Evolutionary conservation across 169 alveolate species (phyloP), one percentile per base, ranked within the genome.

Genomic region (Plasmodium knowlesi): DNA sequence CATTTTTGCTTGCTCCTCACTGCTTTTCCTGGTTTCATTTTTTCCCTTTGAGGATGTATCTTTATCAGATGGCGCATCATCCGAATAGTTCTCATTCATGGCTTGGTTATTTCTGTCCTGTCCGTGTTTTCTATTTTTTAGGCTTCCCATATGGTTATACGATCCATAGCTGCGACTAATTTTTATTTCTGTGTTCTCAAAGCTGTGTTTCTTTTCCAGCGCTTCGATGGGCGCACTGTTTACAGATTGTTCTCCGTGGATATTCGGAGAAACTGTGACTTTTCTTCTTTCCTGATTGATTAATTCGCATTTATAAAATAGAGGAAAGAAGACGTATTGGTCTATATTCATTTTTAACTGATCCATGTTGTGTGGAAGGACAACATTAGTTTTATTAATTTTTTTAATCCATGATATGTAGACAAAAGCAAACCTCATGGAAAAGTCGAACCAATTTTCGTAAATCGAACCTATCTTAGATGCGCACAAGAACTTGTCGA

Each of bases 401-500:
- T 50, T 91, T 80, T 91, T 91, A 54, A 91, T 81, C 95, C 95
- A 91, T n/a, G 91, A 74, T 82, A 82, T 82, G 78, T 91, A 91
- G 28, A 91, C 95, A 73, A 91, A 91, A 16, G 92, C 84, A 81
- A 91, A 91, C 25, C 95, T 28, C 74, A 91, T 91, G 10, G 92
- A 32, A 82, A 91, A 91, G 54, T 91, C 95, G 37, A 91, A 91
- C 95, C 95, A 91, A 37, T 91, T 91, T 91, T 91, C 92, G 76
- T 91, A 81, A 19, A 91, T 81, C 46, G 85, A 82, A 41, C 95
- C 74, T 0, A 67, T 34, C 3, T 16, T 82, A 4, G 92, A 81
- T 10, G 78, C 67, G 6, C 57, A 83, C 32, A 91, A 30, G 41
- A 91, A 91, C 73, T 91, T 91, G 50, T 91, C 95, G 30, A 91